Base-by-base conservation (phyloP, 306 rosid genomes). In the Senna siamea region DNA sequence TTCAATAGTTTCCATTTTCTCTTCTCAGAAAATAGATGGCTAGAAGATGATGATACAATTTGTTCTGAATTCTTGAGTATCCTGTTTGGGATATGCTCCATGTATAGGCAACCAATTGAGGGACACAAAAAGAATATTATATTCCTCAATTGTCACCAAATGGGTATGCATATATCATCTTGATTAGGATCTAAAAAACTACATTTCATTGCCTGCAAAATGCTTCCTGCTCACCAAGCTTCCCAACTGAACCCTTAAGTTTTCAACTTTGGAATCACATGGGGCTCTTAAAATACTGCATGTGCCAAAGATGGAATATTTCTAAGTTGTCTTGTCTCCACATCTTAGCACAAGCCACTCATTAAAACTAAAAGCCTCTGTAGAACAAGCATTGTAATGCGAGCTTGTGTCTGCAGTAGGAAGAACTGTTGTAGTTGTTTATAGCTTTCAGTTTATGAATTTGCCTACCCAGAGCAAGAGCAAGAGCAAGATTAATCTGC, bases 391-490 rank as follows among this genome's bases (percentile, higher is more conserved):
- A 75, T 75, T 3, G 68, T 50, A 51, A 56, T 30, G 5, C 4
- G 55, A 72, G 76, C 28, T 43, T 54, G 23, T 67, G 51, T 76
- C 72, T 70, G 34, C 22, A 62, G 69, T 53, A 68, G 9, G 38
- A 69, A 35, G 57, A 58, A 70, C 14, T 69, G 40, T 61, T 8
- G 53, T 73, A 32, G 8, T 53, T 60, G n/a, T 60, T 8, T 7
- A 17, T 68, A 59, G 44, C 51, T 53, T 80, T 12, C 13, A 68
- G 62, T 46, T 44, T 32, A 48, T 43, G 76, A 76, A 66, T 53
- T 34, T 72, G 77, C 75, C 80, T 74, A n/a, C 66, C 50, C n/a
- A 13, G 55, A n/a, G n/a, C n/a, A n/a, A n/a, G n/a, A n/a, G n/a
- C n/a, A n/a, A n/a, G n/a, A n/a, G n/a, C n/a, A n/a, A n/a, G n/a